phyloP scores from a whole-genome alignment of 257 asterid genomes.

The Solanum sejunctum region DNA sequence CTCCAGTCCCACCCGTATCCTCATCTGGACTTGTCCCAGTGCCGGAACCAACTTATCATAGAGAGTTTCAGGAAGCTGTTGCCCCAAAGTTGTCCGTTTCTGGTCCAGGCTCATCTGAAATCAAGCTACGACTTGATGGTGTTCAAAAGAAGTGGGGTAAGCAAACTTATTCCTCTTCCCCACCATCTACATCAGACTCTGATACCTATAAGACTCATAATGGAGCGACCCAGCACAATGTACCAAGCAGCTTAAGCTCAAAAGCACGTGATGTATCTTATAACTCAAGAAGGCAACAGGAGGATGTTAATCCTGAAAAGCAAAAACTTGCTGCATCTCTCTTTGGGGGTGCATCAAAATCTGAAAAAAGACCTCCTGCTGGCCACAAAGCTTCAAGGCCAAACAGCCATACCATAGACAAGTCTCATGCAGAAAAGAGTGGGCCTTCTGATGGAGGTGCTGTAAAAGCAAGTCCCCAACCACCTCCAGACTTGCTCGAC shows the following conservation, averaged over 20 bases:
- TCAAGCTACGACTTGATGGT: conserved; percentile 83
- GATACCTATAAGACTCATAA: conserved; percentile 32
- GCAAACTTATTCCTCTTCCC: conserved; percentile 33
- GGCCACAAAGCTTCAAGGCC: conserved; percentile 38
- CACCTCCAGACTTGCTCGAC: conserved; percentile 87
- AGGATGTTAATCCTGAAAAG: conserved; percentile 66
- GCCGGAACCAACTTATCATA: conserved; percentile 43
- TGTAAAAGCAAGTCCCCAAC: conserved; percentile 38
- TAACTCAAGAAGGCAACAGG: conserved; percentile 46
- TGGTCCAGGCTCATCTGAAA: conserved; percentile 41
- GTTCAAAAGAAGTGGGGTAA: conserved; percentile 96
- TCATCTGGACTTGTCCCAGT: conserved; percentile 66
- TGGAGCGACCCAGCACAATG: conserved; percentile 35
- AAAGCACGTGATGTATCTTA: conserved; percentile 31
- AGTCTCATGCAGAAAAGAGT: conserved; percentile 26
- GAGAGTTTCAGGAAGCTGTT: conserved; percentile 33
- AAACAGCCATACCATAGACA: conserved; percentile 31
- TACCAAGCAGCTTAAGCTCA: conserved; percentile 27
- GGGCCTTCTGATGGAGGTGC: conserved; percentile 24
- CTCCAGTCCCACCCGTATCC: conserved; percentile 31
- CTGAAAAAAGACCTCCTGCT: conserved; percentile 43
- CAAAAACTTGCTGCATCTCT: conserved; percentile 92
- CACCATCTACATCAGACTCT: conserved; percentile 42
- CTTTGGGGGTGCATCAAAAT: conserved; percentile 55
- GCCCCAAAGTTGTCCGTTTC: conserved; percentile 29